Conservation (phyloP, 495 filamentous ascomycete species). For the Penicillium paradoxum region DNA sequence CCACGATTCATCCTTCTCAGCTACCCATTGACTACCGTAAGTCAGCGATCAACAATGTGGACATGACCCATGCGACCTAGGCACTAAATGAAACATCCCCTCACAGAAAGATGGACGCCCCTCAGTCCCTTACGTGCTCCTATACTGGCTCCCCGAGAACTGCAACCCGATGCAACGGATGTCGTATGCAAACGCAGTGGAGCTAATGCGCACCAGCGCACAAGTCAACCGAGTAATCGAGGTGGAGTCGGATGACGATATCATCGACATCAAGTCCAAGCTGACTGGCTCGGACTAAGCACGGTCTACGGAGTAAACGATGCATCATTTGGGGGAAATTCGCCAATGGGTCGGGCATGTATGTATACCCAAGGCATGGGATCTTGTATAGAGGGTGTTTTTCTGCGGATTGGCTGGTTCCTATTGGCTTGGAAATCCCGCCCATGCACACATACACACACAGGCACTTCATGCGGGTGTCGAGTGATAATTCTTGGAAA, state of each 20-base stretch:
- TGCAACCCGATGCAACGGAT: conserved; percentile 80
- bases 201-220: conserved; percentile 85
- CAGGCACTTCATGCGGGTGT: neutral
- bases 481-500: neutral
- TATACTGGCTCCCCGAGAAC: conserved; percentile 88
- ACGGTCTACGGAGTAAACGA: neutral
- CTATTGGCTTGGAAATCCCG: neutral
- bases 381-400: conserved; percentile 12
- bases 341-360: neutral
- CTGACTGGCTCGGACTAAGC: conserved; percentile 46
- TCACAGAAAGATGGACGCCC: conserved; percentile 55
- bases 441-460: neutral
- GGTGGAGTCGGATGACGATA: conserved; percentile 68
- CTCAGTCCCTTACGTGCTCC: conserved; percentile 80
- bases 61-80: neutral
- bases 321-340: neutral
- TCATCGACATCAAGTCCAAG: conserved; percentile 68
- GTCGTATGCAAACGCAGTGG: conserved; percentile 93
- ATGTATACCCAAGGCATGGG: conserved; percentile 3
- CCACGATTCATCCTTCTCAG: conserved; percentile 86
- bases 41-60: conserved; percentile 11
- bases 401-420: conserved; percentile 1
- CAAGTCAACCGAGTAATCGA: conserved; percentile 81
- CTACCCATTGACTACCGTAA: conserved; percentile 79
- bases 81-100: neutral